These are phyloP conservation scores for Petunia axillaris DNA, from an alignment of 257 asterid species.

Conservation along the genomic window DNA sequence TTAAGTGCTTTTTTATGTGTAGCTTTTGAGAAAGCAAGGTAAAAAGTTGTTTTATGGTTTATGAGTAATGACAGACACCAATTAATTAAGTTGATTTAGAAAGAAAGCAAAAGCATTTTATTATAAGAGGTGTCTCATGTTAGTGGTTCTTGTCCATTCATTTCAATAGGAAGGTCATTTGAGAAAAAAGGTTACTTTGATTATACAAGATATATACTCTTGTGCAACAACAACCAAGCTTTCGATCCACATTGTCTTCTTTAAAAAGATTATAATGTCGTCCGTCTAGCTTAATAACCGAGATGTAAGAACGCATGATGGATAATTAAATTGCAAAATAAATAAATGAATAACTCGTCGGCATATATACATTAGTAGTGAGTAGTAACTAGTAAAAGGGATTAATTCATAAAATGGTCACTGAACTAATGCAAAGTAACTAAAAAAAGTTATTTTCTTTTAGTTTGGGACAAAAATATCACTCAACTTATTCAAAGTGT, in stretches of 20 bases:
- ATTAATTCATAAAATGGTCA: too few species aligned
- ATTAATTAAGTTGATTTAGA: not conserved
- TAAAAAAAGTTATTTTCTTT: too few species aligned
- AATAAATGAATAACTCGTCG: not conserved
- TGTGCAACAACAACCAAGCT: not conserved
- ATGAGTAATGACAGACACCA: not conserved
- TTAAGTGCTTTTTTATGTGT: not conserved
- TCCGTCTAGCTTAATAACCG: not conserved
- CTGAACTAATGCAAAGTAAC: too few species aligned
- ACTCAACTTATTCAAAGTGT: too few species aligned
- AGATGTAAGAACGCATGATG: not conserved
- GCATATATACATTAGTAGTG: not conserved
- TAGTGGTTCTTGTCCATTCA: not conserved
- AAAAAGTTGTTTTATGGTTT: not conserved
- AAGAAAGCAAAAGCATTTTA: not conserved
- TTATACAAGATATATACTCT: not conserved
- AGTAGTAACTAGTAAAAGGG: too few species aligned
- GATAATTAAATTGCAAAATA: not conserved
- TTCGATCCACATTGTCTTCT: not conserved
- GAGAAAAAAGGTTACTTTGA: too few species aligned
- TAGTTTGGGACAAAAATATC: too few species aligned
- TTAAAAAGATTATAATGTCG: not conserved
- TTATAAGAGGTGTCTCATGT: not conserved
- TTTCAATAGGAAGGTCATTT: not conserved
- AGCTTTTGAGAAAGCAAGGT: constrained; percentile 17